Evolutionary conservation across 495 filamentous ascomycete genomes (phyloP), one percentile per base, ranked within the genome.

Genomic region (Xylaria venustula): DNA sequence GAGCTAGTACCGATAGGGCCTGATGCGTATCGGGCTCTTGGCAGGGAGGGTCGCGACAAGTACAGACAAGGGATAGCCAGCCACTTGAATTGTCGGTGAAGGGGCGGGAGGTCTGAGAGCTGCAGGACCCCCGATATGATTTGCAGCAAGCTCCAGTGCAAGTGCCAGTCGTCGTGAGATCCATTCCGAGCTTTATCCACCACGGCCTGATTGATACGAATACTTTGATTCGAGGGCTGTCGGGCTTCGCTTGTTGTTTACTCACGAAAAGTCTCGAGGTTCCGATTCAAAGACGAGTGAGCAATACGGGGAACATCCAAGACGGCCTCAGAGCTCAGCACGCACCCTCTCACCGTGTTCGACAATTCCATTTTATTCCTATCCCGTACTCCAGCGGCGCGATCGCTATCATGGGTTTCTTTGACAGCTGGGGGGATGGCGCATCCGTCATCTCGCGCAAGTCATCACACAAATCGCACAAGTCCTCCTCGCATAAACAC

Each of bases 351-450:
- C n/a, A n/a, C n/a, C n/a, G 25, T 36, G 20, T 15, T 40, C 15
- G 37, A 40, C 37, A 15, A 3, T 40, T 40, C 14, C 37, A 3
- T 15, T 12, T 15, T 15, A 11, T 40, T 15, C 11, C 30, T 34
- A 5, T 11, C 30, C 30, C 30, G 5, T 34, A 34, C 1, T 23
- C 8, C 30, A 23, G 30, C n/a, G 11, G 36, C 2, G 23, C 4
- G 7, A 3, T 30, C 17, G 23, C 26, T 7, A 50, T 20, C 11
- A 79, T 79, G 77, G 77, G 77, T 37, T 53, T 77, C 56, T 69
- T 77, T 63, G 76, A 77, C 44, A 50, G 58, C 63, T 72, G 65
- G 65, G 75, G 77, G 61, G 77, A 79, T 62, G 68, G 70, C 57
- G 72, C 71, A 14, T 75, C 73, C 17, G 69, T 74, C 54, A 54